phyloP scores from a whole-genome alignment of 179 eudicot species.

The Spinacia oleracea region DNA sequence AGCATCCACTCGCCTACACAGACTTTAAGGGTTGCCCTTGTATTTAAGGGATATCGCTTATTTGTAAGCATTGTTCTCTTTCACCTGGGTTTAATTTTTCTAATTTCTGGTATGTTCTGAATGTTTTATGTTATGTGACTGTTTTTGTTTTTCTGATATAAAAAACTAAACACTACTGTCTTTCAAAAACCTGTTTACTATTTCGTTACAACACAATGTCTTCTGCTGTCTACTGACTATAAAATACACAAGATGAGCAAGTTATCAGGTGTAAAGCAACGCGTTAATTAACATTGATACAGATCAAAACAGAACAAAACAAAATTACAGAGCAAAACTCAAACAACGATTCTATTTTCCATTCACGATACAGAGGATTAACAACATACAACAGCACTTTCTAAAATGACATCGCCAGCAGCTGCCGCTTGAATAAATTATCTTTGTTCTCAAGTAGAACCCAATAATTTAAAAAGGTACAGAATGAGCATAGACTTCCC shows the following conservation, averaged over 20 bases:
- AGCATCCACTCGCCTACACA: too few relatives aligned
- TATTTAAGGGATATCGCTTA: too few relatives aligned
- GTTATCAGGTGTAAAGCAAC: background rate
- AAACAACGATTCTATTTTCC: slow-evolving; percentile 19
- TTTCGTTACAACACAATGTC: background rate
- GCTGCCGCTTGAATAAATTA: slow-evolving; percentile 24
- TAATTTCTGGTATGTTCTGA: too few relatives aligned
- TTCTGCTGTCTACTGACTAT: background rate
- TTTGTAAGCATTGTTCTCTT: too few relatives aligned
- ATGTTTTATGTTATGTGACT: too few relatives aligned
- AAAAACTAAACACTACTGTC: too few relatives aligned
- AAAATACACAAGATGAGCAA: background rate
- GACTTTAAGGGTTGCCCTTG: too few relatives aligned
- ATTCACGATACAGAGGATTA: slow-evolving; percentile 28
- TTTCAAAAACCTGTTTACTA: background rate
- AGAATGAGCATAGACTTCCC: slow-evolving; percentile 13
- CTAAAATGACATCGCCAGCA: slow-evolving; percentile 14
- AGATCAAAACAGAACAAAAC: background rate
- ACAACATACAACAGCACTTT: slow-evolving; percentile 31
- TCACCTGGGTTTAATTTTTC: too few relatives aligned
- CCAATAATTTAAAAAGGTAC: slow-evolving; percentile 8
- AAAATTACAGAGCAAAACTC: background rate
- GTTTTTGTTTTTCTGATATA: too few relatives aligned
- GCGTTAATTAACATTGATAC: background rate
- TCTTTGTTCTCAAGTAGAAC: slow-evolving; percentile 1